These are phyloP conservation scores for Fusarium piperis DNA, from an alignment of 2,329 filamentous ascomycete species.

Conservation along the genomic window DNA sequence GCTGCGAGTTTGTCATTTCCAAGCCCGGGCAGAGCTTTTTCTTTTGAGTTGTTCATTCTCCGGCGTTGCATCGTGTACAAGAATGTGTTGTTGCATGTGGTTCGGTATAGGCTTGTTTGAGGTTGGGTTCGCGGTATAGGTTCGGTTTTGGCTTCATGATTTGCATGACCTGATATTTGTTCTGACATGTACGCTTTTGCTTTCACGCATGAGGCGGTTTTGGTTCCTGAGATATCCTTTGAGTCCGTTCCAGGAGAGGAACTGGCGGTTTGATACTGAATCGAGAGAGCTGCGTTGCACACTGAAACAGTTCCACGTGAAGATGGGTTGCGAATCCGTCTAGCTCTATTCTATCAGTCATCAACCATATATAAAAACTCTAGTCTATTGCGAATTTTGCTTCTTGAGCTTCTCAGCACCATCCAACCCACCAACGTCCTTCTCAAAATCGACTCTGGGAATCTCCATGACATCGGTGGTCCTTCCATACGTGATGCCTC, in stretches of 20 bases:
- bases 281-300: neutral
- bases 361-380: slow-evolving; percentile 7
- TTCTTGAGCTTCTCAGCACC: slow-evolving; percentile 63
- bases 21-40: slow-evolving; percentile 69
- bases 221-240: slow-evolving; percentile 6
- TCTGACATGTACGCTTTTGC: neutral
- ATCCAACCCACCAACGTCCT: slow-evolving; percentile 62
- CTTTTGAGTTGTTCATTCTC: slow-evolving; percentile 48
- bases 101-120: slow-evolving; percentile 19
- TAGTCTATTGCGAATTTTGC: slow-evolving; percentile 21
- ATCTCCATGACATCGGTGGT: slow-evolving; percentile 77
- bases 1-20: slow-evolving; percentile 83
- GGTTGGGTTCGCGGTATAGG: slow-evolving; percentile 9
- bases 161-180: slow-evolving; percentile 8
- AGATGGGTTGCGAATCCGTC: neutral
- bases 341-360: slow-evolving; percentile 10
- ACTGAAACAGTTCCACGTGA: neutral
- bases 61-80: slow-evolving; percentile 8
- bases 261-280: neutral
- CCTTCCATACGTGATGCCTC: slow-evolving; percentile 86
- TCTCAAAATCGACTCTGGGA: slow-evolving; percentile 66
- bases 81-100: slow-evolving; percentile 6
- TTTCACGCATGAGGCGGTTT: neutral
- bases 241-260: neutral
- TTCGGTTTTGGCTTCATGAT: slow-evolving; percentile 6